A percentile compares a stretch with the other conserved stretches of the same genome.
Conservation (phyloP, 2,329 filamentous ascomycete species). For the Beauveria sp. region DNA sequence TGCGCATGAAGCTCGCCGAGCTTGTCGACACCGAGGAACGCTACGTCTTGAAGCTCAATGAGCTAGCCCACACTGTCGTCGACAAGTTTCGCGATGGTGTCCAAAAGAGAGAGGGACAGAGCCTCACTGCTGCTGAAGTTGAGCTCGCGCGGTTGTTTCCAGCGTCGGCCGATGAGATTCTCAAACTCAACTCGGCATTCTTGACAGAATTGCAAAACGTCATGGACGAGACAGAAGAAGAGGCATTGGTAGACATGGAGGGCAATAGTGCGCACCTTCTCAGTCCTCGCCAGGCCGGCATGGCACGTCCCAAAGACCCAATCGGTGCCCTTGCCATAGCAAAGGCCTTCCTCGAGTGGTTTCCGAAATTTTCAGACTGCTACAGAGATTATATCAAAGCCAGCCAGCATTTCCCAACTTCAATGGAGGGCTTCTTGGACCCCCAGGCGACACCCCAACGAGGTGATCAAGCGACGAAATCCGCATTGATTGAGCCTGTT, state of each 20-base stretch:
- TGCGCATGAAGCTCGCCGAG: conserved; percentile 84
- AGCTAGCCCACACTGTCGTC: conserved; percentile 74
- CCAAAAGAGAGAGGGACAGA: conserved; percentile 47
- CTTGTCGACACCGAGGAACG: conserved; percentile 88
- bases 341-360: conserved; percentile 79
- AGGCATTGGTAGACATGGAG: conserved; percentile 70
- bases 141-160: conserved; percentile 76
- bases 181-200: conserved; percentile 75
- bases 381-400: conserved; percentile 91
- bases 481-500: conserved; percentile 90
- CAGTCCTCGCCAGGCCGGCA: conserved; percentile 36
- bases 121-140: conserved; percentile 62
- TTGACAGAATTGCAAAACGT: conserved; percentile 66
- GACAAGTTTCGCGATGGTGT: conserved; percentile 70
- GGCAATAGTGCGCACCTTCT: conserved; percentile 33
- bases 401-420: conserved; percentile 77
- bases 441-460: conserved; percentile 54
- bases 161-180: conserved; percentile 67
- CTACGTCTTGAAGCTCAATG: conserved; percentile 82
- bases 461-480: conserved; percentile 85
- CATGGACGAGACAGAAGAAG: conserved; percentile 76
- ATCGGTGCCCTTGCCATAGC: conserved; percentile 74
- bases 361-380: conserved; percentile 82
- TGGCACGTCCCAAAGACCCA: conserved; percentile 54
- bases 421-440: conserved; percentile 72